These are phyloP conservation scores for Neoarthrinium moseri DNA, from an alignment of 2,329 filamentous ascomycete genomes.

Conservation along the genomic window DNA sequence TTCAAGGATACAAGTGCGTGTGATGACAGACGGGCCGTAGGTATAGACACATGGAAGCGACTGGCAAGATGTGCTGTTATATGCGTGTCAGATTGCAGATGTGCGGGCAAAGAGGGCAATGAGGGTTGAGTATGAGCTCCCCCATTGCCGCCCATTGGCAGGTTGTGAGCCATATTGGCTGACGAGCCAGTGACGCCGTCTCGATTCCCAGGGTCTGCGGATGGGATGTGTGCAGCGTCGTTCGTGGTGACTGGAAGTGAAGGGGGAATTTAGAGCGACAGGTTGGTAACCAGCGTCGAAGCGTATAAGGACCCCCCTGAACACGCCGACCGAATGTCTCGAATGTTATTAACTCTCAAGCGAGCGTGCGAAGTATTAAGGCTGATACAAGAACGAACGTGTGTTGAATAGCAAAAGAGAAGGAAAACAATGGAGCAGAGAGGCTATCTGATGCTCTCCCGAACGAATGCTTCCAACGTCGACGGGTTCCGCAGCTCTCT, in stretches of 20 bases:
- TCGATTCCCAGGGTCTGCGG: constrained; percentile 19
- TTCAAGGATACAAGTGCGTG: constrained; percentile 91
- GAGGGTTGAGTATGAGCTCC: constrained; percentile 79
- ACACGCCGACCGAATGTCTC: not conserved
- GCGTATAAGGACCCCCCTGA: not conserved
- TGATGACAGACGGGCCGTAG: constrained; percentile 85
- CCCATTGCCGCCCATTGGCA: constrained; percentile 50
- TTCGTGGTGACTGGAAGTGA: too few relatives aligned
- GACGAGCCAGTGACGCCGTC: constrained; percentile 24
- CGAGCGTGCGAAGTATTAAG: constrained; percentile 6
- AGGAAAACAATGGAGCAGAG: constrained; percentile 1
- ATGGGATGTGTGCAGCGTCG: too few relatives aligned
- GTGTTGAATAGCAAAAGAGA: constrained; percentile 5
- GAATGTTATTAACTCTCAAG: not conserved
- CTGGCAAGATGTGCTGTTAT: constrained; percentile 80
- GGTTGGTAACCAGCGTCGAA: not conserved
- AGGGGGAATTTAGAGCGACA: too few relatives aligned
- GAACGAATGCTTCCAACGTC: not conserved
- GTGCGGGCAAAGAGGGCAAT: constrained; percentile 81
- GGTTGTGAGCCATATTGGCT: constrained; percentile 59
- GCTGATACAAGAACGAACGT: constrained; percentile 7
- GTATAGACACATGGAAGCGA: constrained; percentile 88
- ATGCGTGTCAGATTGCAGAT: constrained; percentile 75
- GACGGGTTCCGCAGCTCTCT: constrained; percentile 3
- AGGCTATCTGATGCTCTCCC: constrained; percentile 5